phyloP scores from a whole-genome alignment of 2,329 filamentous ascomycete genomes.

The Cercospora nicotianae region DNA sequence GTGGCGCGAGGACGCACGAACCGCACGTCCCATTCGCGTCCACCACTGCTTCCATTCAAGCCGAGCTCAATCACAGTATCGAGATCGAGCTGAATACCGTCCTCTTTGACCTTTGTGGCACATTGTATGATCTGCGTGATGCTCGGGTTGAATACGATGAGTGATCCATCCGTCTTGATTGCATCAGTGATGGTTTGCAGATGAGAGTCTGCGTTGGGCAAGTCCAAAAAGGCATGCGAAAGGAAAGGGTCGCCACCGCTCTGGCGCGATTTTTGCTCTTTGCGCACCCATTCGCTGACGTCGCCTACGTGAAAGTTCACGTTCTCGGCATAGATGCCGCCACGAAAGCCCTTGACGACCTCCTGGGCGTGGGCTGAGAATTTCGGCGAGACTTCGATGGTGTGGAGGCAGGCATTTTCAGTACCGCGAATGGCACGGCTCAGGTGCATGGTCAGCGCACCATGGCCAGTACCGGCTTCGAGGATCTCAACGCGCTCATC shows the following conservation, averaged over 20 bases:
- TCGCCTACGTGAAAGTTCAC: constrained; percentile 73
- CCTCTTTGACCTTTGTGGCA: constrained; percentile 54
- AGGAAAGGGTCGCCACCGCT: constrained; percentile 58
- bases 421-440: constrained; percentile 61
- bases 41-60: constrained; percentile 51
- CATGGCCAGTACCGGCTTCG: constrained; percentile 84
- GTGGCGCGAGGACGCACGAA: constrained; percentile 46
- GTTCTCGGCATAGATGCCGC: constrained; percentile 67
- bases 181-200: constrained; percentile 55
- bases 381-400: constrained; percentile 64
- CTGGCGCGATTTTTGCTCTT: constrained; percentile 48
- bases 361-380: constrained; percentile 65
- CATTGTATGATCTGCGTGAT: constrained; percentile 75
- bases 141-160: constrained; percentile 73
- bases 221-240: constrained; percentile 70
- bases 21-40: constrained; percentile 65
- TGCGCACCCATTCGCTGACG: constrained; percentile 62
- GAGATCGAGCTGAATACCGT: constrained; percentile 57
- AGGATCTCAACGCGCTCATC: constrained; percentile 64
- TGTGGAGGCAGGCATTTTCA: constrained; percentile 70
- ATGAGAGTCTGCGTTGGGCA: constrained; percentile 62
- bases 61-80: constrained; percentile 63
- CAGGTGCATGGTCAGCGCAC: constrained; percentile 72
- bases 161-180: constrained; percentile 62
- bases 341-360: constrained; percentile 65